phyloP scores from a whole-genome alignment of 108 stramenopile species.

The Nitzschia inconspicua region DNA sequence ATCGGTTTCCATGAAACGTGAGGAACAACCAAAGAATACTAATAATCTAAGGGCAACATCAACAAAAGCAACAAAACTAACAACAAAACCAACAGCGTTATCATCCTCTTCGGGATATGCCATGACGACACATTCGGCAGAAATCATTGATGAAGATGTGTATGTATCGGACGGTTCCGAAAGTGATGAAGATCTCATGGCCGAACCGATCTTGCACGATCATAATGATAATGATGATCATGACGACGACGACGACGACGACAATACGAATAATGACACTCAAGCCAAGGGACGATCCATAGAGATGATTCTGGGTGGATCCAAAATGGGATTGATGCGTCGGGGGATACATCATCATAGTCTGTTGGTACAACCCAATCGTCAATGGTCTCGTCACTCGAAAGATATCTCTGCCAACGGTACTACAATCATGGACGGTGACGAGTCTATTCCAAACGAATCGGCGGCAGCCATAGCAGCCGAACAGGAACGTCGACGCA shows the following conservation, averaged over 20 bases:
- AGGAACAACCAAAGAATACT: too few species aligned
- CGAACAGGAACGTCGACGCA: conserved; percentile 18
- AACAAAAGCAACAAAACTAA: too few species aligned
- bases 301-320: conserved; percentile 66
- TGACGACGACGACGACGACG: neutral
- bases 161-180: conserved; percentile 70
- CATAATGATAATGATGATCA: too few species aligned
- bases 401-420: conserved; percentile 1
- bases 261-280: neutral
- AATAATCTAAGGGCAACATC: too few species aligned
- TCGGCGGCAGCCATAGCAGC: conserved; percentile 12
- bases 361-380: conserved; percentile 53
- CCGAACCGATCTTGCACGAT: neutral
- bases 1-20: too few species aligned
- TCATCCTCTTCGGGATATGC: conserved; percentile 49
- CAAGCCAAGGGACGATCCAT: conserved; percentile 6
- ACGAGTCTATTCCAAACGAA: conserved; percentile 22
- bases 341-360: conserved; percentile 49
- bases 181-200: conserved; percentile 28
- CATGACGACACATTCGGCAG: conserved; percentile 73
- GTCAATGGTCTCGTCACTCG: conserved; percentile 70
- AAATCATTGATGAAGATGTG: conserved; percentile 74
- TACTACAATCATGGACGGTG: conserved; percentile 8
- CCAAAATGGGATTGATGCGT: conserved; percentile 83
- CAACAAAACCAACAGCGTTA: too few species aligned